Conservation (phyloP, 2,329 filamentous ascomycete genomes). For the Byssothecium circinans region DNA sequence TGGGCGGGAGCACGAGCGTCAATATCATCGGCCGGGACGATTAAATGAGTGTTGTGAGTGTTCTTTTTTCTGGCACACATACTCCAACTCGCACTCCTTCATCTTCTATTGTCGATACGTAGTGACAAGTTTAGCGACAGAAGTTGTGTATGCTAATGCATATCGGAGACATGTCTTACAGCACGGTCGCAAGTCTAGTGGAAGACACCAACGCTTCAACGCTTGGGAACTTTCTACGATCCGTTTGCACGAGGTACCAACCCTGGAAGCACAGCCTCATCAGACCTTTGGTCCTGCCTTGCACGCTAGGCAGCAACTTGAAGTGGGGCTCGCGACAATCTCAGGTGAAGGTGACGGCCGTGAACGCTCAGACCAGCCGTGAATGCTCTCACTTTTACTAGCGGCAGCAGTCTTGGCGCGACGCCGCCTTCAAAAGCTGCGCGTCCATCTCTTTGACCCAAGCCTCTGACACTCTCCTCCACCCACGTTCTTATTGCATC, state of each 20-base stretch:
- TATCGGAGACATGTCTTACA: too few relatives aligned
- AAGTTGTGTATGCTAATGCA: too few relatives aligned
- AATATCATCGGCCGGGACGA: too few relatives aligned
- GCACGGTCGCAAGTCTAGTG: too few relatives aligned
- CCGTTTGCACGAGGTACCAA: neutral
- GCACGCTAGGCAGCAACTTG: neutral
- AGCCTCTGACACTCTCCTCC: constrained; percentile 6
- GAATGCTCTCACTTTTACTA: constrained; percentile 14
- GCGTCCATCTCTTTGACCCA: constrained; percentile 7
- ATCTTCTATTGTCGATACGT: too few relatives aligned
- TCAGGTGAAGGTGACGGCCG: neutral
- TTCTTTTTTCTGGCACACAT: too few relatives aligned
- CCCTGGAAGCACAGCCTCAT: neutral
- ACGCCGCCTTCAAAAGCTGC: constrained; percentile 9
- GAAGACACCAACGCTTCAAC: neutral
- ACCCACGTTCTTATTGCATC: neutral
- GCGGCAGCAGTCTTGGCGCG: neutral
- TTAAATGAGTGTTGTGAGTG: too few relatives aligned
- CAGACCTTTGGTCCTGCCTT: neutral
- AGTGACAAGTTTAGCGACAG: too few relatives aligned
- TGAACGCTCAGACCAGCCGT: constrained; percentile 21
- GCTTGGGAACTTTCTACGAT: neutral
- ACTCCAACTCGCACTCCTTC: too few relatives aligned
- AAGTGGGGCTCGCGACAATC: neutral
- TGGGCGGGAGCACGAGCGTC: too few relatives aligned